phyloP scores from a whole-genome alignment of 345 rosid species.

The Eucalyptus sp. region DNA sequence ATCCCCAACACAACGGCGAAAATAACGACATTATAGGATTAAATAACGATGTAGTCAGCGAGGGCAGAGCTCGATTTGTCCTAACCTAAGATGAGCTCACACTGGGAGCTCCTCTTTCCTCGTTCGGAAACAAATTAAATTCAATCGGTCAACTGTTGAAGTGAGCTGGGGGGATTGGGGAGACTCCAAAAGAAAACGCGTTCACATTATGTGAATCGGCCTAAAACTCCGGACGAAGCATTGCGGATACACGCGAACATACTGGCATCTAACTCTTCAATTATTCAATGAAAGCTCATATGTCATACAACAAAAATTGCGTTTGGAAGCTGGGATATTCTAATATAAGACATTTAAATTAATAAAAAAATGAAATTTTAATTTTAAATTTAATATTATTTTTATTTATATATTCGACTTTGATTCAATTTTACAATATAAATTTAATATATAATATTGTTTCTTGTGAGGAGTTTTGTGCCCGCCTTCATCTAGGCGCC shows the following conservation, averaged over 20 bases:
- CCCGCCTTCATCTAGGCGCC: neutral
- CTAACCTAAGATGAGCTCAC: neutral
- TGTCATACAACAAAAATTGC: fast-evolving
- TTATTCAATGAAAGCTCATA: neutral
- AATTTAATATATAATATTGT: neutral
- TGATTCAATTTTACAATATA: too few species aligned
- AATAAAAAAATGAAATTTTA: too few species aligned
- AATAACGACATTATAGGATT: neutral
- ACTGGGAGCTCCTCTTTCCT: neutral
- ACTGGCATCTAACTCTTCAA: neutral
- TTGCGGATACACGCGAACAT: neutral
- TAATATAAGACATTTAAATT: too few species aligned
- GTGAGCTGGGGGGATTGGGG: neutral
- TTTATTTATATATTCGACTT: too few species aligned
- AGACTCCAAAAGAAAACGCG: neutral
- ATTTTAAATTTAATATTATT: too few species aligned
- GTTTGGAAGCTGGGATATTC: fast-evolving
- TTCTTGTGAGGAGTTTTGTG: neutral
- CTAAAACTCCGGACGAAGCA: neutral
- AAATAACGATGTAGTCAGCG: neutral
- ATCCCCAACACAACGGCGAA: neutral
- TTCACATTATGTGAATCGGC: neutral
- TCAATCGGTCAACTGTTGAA: neutral
- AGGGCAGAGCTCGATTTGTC: neutral
- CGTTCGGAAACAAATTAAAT: neutral